phyloP scores from a whole-genome alignment of 352 stramenopile genomes.

The Phytophthora ramorum region DNA sequence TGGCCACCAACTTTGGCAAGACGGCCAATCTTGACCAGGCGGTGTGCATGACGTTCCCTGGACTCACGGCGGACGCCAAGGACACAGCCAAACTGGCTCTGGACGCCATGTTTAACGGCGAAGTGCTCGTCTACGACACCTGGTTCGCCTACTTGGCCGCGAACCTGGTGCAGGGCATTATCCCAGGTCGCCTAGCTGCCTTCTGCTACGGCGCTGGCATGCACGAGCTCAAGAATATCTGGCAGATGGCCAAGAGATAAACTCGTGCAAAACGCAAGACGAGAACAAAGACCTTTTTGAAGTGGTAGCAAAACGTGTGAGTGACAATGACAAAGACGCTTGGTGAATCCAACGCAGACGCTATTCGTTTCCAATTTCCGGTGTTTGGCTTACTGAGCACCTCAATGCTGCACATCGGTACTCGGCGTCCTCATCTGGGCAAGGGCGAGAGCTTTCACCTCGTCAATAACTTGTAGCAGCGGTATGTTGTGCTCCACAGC shows the following conservation, averaged over 20 bases:
- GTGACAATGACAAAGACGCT: neutral
- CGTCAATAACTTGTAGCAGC: conserved; percentile 64
- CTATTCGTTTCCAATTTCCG: neutral
- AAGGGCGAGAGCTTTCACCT: conserved; percentile 53
- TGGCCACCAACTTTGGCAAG: conserved; percentile 78
- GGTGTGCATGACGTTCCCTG: conserved; percentile 48
- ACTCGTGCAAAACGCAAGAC: neutral
- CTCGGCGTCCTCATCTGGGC: conserved; percentile 13
- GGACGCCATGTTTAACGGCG: conserved; percentile 68
- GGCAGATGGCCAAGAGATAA: conserved; percentile 50
- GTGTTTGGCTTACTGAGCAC: neutral
- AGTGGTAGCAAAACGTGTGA: neutral
- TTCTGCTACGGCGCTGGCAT: conserved; percentile 37
- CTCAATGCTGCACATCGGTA: conserved; percentile 1
- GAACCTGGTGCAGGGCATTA: conserved; percentile 32
- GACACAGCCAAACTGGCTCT: conserved; percentile 57
- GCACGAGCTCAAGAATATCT: conserved; percentile 46
- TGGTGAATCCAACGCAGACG: neutral
- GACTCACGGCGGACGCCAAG: conserved; percentile 52
- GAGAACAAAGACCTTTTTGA: neutral
- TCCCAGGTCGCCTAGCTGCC: conserved; percentile 38
- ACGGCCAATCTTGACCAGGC: conserved; percentile 43
- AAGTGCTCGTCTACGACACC: conserved; percentile 60
- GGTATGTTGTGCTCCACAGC: conserved; percentile 46
- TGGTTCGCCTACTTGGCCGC: conserved; percentile 51